Conservation (phyloP, 2,329 filamentous ascomycete genomes). For the Venturia carpophila region DNA sequence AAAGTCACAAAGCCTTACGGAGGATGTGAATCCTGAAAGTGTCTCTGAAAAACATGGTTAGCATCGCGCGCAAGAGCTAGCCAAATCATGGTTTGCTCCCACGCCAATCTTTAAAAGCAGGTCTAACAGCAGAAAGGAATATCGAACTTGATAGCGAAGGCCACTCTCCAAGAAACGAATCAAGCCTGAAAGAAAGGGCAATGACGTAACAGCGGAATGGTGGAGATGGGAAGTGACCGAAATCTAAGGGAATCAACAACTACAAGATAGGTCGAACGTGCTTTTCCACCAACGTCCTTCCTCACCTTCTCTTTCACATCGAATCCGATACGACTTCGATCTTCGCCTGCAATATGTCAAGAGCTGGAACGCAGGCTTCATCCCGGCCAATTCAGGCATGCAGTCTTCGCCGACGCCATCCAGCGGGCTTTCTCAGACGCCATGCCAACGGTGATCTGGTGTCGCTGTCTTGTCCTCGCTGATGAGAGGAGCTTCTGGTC, state of each 20-base stretch:
- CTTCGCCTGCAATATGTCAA: background rate
- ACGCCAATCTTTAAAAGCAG: background rate
- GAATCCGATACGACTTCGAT: background rate
- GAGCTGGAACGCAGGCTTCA: background rate
- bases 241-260: background rate
- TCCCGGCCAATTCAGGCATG: background rate
- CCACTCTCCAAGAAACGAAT: background rate
- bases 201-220: background rate
- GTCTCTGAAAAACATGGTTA: background rate
- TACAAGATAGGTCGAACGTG: background rate
- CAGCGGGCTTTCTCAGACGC: no score
- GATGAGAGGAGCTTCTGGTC: background rate
- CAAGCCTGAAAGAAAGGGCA: background rate
- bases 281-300: background rate
- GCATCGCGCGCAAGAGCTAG: background rate
- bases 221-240: background rate
- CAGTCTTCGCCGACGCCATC: background rate
- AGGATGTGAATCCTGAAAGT: background rate
- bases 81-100: background rate
- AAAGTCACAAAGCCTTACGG: background rate
- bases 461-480: background rate
- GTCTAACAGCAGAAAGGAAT: background rate
- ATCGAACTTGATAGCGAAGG: background rate
- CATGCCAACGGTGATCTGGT: background rate
- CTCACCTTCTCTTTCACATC: background rate